Evolutionary conservation across 176 grass and related monocot species (phyloP).

Genomic region (Juncus effusus): DNA sequence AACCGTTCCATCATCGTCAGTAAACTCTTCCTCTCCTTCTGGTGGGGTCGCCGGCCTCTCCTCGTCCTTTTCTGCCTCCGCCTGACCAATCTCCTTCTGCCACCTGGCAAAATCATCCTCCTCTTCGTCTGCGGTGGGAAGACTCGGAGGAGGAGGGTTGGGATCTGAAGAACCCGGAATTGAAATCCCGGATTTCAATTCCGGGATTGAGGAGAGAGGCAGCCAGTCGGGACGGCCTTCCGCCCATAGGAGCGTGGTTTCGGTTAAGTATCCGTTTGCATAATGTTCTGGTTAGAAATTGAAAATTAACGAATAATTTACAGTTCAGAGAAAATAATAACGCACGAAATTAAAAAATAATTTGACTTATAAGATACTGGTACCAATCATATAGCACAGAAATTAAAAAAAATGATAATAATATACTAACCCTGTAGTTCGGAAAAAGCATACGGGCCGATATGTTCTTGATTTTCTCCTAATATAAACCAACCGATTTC

Average conservation of each 20-base stretch:
- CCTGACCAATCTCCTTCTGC: conserved; percentile 70
- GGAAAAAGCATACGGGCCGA: conserved; percentile 66
- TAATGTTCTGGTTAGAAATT: conserved; percentile 57
- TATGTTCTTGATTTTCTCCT: conserved; percentile 69
- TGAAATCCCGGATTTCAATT: conserved; percentile 37
- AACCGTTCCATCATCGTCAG: conserved; percentile 85
- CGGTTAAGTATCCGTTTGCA: conserved; percentile 54
- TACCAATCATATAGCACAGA: background rate
- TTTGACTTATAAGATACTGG: background rate
- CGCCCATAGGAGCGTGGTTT: conserved; percentile 69
- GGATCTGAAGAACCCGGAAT: conserved; percentile 9
- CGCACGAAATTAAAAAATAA: background rate
- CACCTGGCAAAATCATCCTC: conserved; percentile 67
- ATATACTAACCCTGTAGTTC: conserved; percentile 65
- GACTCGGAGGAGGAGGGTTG: too few species aligned
- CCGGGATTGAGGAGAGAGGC: conserved; percentile 55
- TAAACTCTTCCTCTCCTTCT: conserved; percentile 91
- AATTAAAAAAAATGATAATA: conserved; percentile 9
- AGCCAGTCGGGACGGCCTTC: conserved; percentile 78
- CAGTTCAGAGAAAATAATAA: background rate
- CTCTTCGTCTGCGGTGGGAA: background rate
- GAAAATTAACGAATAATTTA: background rate
- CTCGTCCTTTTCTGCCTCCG: conserved; percentile 43
- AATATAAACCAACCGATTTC: conserved; percentile 80
- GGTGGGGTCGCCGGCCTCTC: conserved; percentile 70